Evolutionary conservation across 2,329 filamentous ascomycete genomes (phyloP).

Genomic region (Ophioceras dolichostomum): DNA sequence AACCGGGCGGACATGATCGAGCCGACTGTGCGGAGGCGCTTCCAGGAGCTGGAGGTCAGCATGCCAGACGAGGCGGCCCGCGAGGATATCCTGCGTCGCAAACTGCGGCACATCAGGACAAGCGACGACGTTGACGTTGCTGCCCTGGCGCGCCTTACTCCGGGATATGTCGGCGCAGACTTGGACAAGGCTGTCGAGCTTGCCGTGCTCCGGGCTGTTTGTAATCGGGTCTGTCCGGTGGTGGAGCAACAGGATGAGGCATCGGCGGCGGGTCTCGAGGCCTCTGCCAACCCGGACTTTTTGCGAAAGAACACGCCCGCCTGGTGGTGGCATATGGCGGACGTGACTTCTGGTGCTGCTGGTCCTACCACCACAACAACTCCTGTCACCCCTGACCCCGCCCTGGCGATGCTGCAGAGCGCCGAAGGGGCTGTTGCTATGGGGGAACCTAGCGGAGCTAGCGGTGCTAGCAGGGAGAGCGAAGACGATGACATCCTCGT

Average conservation of each 20-base stretch:
- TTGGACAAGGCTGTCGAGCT: constrained; percentile 50
- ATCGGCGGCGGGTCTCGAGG: background rate
- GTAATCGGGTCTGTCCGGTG: no score
- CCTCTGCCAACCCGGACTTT: background rate
- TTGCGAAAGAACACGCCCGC: background rate
- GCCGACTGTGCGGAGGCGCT: constrained; percentile 56
- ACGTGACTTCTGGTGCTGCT: no score
- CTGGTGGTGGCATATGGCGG: background rate
- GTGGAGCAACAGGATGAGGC: background rate
- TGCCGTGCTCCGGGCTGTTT: constrained; percentile 26
- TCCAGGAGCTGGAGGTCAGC: constrained; percentile 78
- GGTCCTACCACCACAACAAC: no score
- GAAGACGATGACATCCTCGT: background rate
- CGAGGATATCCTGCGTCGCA: constrained; percentile 62
- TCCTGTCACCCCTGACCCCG: background rate
- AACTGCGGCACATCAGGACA: constrained; percentile 55
- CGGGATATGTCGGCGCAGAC: constrained; percentile 89
- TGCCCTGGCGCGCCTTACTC: constrained; percentile 68
- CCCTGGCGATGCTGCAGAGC: background rate
- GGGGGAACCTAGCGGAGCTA: no score
- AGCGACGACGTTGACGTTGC: constrained; percentile 61
- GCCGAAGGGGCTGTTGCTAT: no score
- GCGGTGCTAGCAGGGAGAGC: no score
- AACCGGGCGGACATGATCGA: constrained; percentile 82
- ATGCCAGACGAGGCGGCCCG: constrained; percentile 72